Evolutionary conservation across 2,329 filamentous ascomycete species (phyloP), one percentile per base, ranked within the genome.

Genomic region (Colletotrichum sp.): DNA sequence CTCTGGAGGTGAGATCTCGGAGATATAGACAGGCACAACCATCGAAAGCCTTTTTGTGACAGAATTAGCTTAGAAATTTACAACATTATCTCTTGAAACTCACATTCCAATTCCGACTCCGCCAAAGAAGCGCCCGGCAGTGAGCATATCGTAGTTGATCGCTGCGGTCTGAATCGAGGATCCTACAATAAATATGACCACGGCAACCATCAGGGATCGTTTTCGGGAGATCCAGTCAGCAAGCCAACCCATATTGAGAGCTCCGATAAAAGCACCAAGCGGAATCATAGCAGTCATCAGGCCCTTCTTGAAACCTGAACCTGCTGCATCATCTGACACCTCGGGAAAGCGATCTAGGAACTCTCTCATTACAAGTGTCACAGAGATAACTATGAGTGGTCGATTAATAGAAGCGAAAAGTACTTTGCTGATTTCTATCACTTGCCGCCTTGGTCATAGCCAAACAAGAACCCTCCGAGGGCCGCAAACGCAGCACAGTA

Each of bases 361-460:
- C 64, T 87, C 85, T 0, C 82, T 79, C 85, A 88, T 88, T 24
- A 86, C 83, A 13, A 87, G 82, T 77, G 88, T 87, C 57, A 88
- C 80, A 4, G 81, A 84, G 65, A 86, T 84, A 26, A 85, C 80
- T 57, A 26, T 6, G 30, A 32, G 6, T 4, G 52, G 24, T 26
- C 16, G 16, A 4, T 57, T 57, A 26, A 24, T 26, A 26, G 4
- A 13, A 24, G 10, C 2, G 21, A 57, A 15, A 26, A 16, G 24
- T 21, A 3, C 4, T 55, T 16, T 21, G 39, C 5, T 44, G 39
- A 44, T 44, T n/a, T 3, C 0, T 9, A 44, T n/a, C 7, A 44
- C 18, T 44, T 44, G 39, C 39, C 39, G 5, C 39, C 39, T 44
- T 44, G 39, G 8, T 44, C 18, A 5, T 44, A 44, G 39, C 18